Percentiles rank a stretch among this genome's conserved stretches.
phyloP scores from a whole-genome alignment of 2,329 filamentous ascomycete species.

The Sclerotinia sclerotiorum region DNA sequence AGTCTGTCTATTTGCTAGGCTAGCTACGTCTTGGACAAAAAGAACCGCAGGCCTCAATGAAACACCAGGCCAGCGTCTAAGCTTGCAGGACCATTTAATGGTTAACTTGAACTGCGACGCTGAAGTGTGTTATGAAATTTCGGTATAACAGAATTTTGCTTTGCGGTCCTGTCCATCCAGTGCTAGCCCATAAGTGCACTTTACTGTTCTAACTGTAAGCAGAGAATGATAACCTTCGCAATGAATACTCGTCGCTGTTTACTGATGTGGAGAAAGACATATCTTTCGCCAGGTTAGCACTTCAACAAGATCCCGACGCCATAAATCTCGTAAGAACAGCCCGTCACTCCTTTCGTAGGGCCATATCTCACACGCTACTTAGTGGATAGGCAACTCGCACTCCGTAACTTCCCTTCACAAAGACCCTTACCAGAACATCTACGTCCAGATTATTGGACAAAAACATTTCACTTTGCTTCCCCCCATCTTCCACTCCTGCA shows the following conservation, averaged over 20 bases:
- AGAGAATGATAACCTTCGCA: slow-evolving; percentile 79
- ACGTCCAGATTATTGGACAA: slow-evolving; percentile 69
- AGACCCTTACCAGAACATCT: slow-evolving; percentile 84
- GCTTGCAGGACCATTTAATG: too few relatives aligned
- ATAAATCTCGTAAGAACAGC: slow-evolving; percentile 58
- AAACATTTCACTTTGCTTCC: slow-evolving; percentile 77
- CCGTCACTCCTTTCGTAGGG: too few relatives aligned
- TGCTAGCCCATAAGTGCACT: neutral
- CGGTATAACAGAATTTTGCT: too few relatives aligned
- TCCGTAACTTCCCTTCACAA: slow-evolving; percentile 74
- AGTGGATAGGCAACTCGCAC: slow-evolving; percentile 72
- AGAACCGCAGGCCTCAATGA: too few relatives aligned
- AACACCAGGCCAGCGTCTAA: too few relatives aligned
- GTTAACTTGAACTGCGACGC: too few relatives aligned
- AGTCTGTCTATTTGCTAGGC: neutral
- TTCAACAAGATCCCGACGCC: slow-evolving; percentile 66
- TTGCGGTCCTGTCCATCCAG: neutral
- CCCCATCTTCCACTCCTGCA: slow-evolving; percentile 47
- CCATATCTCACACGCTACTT: neutral
- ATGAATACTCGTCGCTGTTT: slow-evolving; percentile 67
- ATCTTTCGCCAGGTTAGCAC: slow-evolving; percentile 70
- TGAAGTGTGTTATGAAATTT: too few relatives aligned
- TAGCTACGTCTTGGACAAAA: too few relatives aligned
- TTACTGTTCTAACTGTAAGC: slow-evolving; percentile 7
- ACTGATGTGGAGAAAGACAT: slow-evolving; percentile 62